phyloP scores from a whole-genome alignment of 2,329 filamentous ascomycete species.

The Botryotinia narcissicola region DNA sequence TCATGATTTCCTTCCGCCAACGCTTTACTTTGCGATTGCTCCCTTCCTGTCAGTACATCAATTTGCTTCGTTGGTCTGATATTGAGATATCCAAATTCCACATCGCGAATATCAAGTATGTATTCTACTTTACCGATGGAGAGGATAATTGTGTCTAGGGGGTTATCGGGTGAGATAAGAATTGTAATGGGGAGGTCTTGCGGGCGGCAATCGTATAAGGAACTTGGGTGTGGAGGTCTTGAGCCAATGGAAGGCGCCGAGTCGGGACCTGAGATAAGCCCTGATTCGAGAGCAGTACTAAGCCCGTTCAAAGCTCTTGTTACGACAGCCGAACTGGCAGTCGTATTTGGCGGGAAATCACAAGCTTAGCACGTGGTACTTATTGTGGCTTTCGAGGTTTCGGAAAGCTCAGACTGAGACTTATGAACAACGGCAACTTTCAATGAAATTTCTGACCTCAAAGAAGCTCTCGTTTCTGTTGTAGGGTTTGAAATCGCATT shows the following conservation, averaged over 20 bases:
- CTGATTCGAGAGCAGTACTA: not conserved
- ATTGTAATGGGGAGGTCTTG: not conserved
- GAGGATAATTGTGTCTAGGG: not conserved
- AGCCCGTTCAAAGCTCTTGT: not conserved
- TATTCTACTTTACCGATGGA: not conserved
- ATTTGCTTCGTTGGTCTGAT: not conserved
- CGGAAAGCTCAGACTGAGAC: not conserved
- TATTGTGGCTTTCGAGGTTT: not conserved
- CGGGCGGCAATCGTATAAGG: not conserved
- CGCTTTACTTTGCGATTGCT: not conserved
- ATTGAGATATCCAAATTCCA: not conserved
- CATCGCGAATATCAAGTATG: not conserved
- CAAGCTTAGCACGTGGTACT: not conserved
- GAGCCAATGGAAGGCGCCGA: not conserved
- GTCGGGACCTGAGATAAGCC: not conserved
- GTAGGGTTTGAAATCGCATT: not conserved
- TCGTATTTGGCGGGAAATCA: not conserved
- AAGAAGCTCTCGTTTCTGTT: not conserved
- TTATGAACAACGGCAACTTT: not conserved
- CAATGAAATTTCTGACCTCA: not conserved
- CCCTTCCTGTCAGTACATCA: not conserved
- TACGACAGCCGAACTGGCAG: not conserved
- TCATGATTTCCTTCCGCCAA: not conserved
- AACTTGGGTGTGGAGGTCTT: not conserved
- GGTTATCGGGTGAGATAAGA: not conserved